Percentiles rank a stretch among this genome's conserved stretches.
phyloP scores from a whole-genome alignment of 352 stramenopile genomes.

The Globisporangium carolinianum region DNA sequence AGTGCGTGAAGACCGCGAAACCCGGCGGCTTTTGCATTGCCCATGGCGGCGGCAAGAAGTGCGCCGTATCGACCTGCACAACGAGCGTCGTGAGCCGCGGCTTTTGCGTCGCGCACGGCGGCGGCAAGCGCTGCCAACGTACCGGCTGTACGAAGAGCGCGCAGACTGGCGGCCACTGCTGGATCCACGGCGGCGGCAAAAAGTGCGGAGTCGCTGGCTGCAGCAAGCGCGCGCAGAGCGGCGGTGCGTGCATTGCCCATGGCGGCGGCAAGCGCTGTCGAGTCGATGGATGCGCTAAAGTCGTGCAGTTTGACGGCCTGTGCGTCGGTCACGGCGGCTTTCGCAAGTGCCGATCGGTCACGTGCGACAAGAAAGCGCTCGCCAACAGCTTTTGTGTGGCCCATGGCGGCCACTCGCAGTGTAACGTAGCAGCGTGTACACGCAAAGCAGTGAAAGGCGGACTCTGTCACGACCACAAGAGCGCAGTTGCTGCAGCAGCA shows the following conservation, averaged over 20 bases:
- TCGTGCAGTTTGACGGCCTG: slow-evolving; percentile 35
- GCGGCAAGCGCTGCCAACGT: slow-evolving; percentile 35
- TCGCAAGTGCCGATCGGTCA: slow-evolving; percentile 27
- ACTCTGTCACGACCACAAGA: slow-evolving; percentile 20
- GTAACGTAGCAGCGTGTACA: slow-evolving; percentile 9
- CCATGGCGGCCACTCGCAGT: slow-evolving; percentile 29
- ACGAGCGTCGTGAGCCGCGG: slow-evolving; percentile 37
- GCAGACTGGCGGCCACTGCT: slow-evolving; percentile 34
- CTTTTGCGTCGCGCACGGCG: slow-evolving; percentile 40
- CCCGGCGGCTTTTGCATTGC: slow-evolving; percentile 57
- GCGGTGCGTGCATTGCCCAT: slow-evolving; percentile 36
- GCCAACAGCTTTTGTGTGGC: slow-evolving; percentile 27
- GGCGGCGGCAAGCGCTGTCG: slow-evolving; percentile 30
- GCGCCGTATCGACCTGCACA: slow-evolving; percentile 23
- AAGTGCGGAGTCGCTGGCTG: slow-evolving; percentile 35
- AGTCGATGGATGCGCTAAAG: slow-evolving; percentile 25
- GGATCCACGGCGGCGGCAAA: slow-evolving; percentile 39
- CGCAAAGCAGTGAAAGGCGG: slow-evolving; percentile 23
- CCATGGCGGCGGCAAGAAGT: slow-evolving; percentile 59
- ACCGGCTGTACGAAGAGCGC: slow-evolving; percentile 29
- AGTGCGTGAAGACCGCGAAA: slow-evolving; percentile 32
- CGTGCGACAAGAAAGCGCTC: slow-evolving; percentile 30
- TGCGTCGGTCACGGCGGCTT: slow-evolving; percentile 41
- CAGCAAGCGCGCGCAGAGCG: slow-evolving; percentile 30
- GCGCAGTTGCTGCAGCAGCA: neutral